Evolutionary conservation across 192 early-diverging fungal genomes (phyloP), one percentile per base, ranked within the genome.

Genomic region (Podila epigama): DNA sequence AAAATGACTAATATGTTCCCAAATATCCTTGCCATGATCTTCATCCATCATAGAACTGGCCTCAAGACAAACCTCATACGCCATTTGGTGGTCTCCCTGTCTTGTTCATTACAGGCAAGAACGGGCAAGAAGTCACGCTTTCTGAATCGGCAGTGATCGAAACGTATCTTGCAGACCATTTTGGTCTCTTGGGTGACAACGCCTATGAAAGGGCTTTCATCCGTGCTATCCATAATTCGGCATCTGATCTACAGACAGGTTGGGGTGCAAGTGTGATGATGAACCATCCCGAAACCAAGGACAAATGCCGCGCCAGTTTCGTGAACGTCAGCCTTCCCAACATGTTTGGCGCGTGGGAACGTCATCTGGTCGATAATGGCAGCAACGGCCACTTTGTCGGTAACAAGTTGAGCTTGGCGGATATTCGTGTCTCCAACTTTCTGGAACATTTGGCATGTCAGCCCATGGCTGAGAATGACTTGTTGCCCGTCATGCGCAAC

Each of bases 21-120:
- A 18, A n/a, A 0, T 20, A 3, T 1, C 34, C 11, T 56, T 66
- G 2, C 8, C 10, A 13, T 22, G 22, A 15, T 51, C 4, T 28
- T 32, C 22, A 36, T 64, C 5, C 34, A 6, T 12, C 12, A 6
- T 41, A 68, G 66, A 40, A 60, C 44, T 68, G 66, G 66, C 2
- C 3, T 1, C 22, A 42, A 4, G 58, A 69, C 28, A 69, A 62
- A 40, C 36, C 22, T 7, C 18, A 61, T 3, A 69, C 39, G 15
- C 68, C 59, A 4, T 55, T 61, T 53, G 68, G 68, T 28, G 60
- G 41, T 39, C 20, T 61, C 5, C 68, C 68, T 5, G 25, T 69
- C 32, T 32, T 61, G 31, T 61, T 35, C 18, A 40, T 69, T 11
- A 60, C 16, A 1, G 20, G 44, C 36, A 69, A 27, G 2, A 1